Conservation (phyloP, 1,284 basidiomycete species). For the Trichosporon coremiiforme region DNA sequence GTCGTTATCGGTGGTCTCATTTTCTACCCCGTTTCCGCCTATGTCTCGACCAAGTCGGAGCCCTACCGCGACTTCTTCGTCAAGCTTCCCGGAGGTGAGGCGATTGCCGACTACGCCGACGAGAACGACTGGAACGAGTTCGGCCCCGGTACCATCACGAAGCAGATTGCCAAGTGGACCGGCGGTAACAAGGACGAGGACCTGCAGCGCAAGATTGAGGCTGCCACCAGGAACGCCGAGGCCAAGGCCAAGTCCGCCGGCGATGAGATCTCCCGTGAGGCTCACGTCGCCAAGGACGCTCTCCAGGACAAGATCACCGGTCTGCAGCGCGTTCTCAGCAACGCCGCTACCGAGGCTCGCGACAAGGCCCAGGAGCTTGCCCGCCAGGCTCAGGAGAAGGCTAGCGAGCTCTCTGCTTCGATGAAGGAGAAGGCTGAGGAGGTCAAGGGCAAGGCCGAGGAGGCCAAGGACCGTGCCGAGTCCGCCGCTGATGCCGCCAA, state of each 20-base stretch:
- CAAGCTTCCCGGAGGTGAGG: constrained; percentile 64
- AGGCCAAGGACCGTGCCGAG: constrained; percentile 30
- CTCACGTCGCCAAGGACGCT: constrained; percentile 37
- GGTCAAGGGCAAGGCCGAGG: constrained; percentile 34
- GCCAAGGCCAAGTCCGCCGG: constrained; percentile 55
- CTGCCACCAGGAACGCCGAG: constrained; percentile 53
- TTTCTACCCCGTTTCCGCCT: constrained; percentile 58
- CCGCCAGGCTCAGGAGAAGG: constrained; percentile 20
- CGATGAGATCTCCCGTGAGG: constrained; percentile 32
- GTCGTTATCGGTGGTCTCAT: constrained; percentile 53
- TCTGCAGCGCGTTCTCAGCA: constrained; percentile 12
- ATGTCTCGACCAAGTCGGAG: constrained; percentile 56
- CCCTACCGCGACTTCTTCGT: constrained; percentile 61
- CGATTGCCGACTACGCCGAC: constrained; percentile 78
- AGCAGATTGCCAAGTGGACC: constrained; percentile 60
- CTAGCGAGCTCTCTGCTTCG: constrained; percentile 40
- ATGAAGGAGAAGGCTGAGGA: constrained; percentile 33
- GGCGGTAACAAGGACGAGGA: constrained; percentile 57
- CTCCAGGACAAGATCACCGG: constrained; percentile 18
- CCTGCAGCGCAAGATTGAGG: constrained; percentile 36
- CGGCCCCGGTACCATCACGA: constrained; percentile 61
- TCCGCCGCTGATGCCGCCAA: constrained; percentile 35
- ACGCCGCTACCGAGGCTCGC: constrained; percentile 38
- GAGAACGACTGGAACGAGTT: constrained; percentile 69
- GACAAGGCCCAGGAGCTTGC: constrained; percentile 28